Base-by-base conservation (phyloP, 1,139 yeast species). In the Blastobotrys persicus region DNA sequence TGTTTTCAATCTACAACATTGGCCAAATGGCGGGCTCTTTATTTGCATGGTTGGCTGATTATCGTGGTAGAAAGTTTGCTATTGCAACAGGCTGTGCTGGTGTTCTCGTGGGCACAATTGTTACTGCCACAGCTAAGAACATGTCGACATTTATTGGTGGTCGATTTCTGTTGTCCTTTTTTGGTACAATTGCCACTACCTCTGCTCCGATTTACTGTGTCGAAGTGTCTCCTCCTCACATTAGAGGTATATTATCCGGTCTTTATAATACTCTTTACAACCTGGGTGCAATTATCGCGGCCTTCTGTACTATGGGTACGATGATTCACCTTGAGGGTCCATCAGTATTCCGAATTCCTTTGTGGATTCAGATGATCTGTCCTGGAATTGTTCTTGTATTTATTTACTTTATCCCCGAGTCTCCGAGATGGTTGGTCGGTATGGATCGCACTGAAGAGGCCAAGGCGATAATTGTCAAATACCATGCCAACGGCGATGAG, bases 401-500 rank as follows among this genome's bases (percentile, higher is more conserved):
- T n/a, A 31, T 42, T 12, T 26, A 42, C 17, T 67, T 73, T 55
- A 72, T 83, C 67, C 88, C 88, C 31, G 89, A 84, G 62, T 79
- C 88, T 5, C 88, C 89, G 54, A 76, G 88, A 69, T 83, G 75
- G 70, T 78, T 63, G 38, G 61, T 74, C 38, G 63, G 68, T 49
- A 62, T 62, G 49, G 72, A 70, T 9, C 59, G 71, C 48, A 48
- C 63, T 13, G 67, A 66, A 2, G 81, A 79, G 50, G 83, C 83
- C 1, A 65, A 71, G 52, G 65, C 60, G 26, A 73, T 77, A 33
- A 20, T 52, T 6, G 38, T 45, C 14, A 48, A 51, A 17, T 48
- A 35, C 38, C 52, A 43, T 11, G 38, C 39, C 12, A 23, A 33
- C 7, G 45, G 35, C 20, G 45, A 43, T 13, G 42, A 44, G 7